Base-by-base conservation (phyloP, 2,329 filamentous ascomycete species). In the Fusarium tanahbumbuense region DNA sequence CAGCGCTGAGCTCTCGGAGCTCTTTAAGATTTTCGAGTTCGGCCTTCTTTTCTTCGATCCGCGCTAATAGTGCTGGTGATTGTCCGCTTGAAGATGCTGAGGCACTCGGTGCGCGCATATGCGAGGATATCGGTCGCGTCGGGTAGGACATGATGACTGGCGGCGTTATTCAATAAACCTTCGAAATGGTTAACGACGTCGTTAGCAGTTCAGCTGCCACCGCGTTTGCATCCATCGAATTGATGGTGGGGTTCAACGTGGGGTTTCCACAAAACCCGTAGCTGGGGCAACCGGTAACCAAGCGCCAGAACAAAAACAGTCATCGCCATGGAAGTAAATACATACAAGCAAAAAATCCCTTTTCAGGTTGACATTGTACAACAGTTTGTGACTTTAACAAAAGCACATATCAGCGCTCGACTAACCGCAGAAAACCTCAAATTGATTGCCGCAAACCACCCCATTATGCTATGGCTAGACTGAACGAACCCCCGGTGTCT, bases 31-130 rank as follows among this genome's bases (percentile, higher is more conserved):
- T 92, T 73, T 94, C 91, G 8, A 97, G 86, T 79, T 97, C 93
- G 56, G 90, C 89, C 79, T 92, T 93, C 84, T 97, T 97, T 82
- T 96, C 93, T 69, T 92, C 89, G 77, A 97, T 93, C 69, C 93
- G 91, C 46, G 91, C 88, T 55, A 92, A 82, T 18, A 96, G 84
- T 27, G 89, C 87, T 2, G 92, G 88, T 2, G 92, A 92, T 78
- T 93, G 91, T 49, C 88, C 86, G 54, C 84, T 82, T 28, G 81
- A 79, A 7, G 83, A 80, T 25, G 83, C 80, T 4, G 84, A 82
- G 47, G 81, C 79, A 73, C 88, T 89, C 37, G 87, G 83, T 73
- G 89, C 87, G 60, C 91, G 91, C 75, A 92, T 82, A 75, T 94
- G 91, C 27, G 89, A 88, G 5, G 90, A 86, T 20, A 92, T 80